Base-by-base conservation (phyloP, 345 rosid genomes). In the Eucalyptus lansdowneana region DNA sequence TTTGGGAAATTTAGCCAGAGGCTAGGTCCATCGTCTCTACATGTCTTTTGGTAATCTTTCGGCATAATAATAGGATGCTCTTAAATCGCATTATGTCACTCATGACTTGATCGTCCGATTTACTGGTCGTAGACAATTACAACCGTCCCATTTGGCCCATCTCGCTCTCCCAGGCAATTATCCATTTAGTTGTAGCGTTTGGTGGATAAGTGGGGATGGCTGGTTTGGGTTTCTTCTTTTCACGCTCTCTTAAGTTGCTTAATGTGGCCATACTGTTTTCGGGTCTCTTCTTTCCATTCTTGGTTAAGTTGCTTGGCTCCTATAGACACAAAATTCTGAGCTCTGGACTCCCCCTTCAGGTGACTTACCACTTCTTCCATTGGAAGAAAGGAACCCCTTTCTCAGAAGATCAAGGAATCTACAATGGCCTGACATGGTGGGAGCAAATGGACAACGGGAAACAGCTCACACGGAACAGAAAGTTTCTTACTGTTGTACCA, bases 371-470 rank as follows among this genome's bases (percentile, higher is more conserved):
- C 91, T 96, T 93, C 94, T 98, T 98, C 89, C 99, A 98, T 93
- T 98, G 99, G 99, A 96, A 96, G 97, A 97, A 98, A 92, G 99
- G 99, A 90, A 98, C 99, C 10, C 99, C 99, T 8, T 98, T 98
- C 91, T 95, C 95, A 29, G 99, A 98, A 31, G 99, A 98, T 90
- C 99, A 98, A 90, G 99, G 99, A n/a, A 97, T 98, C 91, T 97
- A 98, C 92, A 98, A 98, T 89, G 76, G 95, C 87, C 91, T 98
- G 91, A 98, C 99, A 88, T 98, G 99, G 99, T 97, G 99, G 99
- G 99, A 98, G 90, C 99, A 98, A 93, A 94, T 98, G 56, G 99
- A 98, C 91, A 97, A 87, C 44, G 99, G 99, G 86, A 95, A 98
- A 93, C 99, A 98, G 92, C 99, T 98, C 86, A 97, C 99, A 14